Base-by-base conservation (phyloP, 1,139 yeast species). In the Geotrichum cucujoidarum region DNA sequence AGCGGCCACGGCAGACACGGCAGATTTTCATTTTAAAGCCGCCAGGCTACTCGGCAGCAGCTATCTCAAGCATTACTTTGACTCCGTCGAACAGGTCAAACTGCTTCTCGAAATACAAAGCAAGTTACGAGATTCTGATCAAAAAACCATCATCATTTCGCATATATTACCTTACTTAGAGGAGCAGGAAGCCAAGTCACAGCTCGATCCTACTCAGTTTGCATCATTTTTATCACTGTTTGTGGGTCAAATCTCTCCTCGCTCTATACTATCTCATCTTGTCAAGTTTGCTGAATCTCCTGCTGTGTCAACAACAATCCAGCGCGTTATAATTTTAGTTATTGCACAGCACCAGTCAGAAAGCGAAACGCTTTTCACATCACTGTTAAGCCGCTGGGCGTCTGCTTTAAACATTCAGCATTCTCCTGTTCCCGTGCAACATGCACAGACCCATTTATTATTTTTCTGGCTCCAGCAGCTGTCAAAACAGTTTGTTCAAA, bases 371-470 rank as follows among this genome's bases (percentile, higher is more conserved):
- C 46, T 48, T n/a, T 57, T 60, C 24, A 40, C 43, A n/a, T 45
- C 30, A 11, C 42, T 56, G 2, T 41, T 61, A 5, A 48, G 44
- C 13, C 45, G 48, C 30, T 61, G 65, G 65, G 61, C 63, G 6
- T 53, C 54, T 38, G 39, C 47, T 10, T 43, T 56, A 21, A 42
- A 50, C 13, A 49, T 61, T 16, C 51, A 53, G 42, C 60, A 54
- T 30, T 41, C 47, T 21, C 59, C 65, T 2, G 42, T 57, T 11
- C 24, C 53, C 6, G 37, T 53, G 7, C 65, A 61, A 43, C 60
- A 53, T 18, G 43, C 57, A 2, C 61, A 58, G 43, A 60, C 67
- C 0, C 60, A 59, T 30, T 27, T 63, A 22, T 36, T 64, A 5
- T 43, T 62, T 13, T 48, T 63, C 2, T 46, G 60, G 20, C 40